Evolutionary conservation across 2,329 filamentous ascomycete species (phyloP).

Genomic region (Aspergillus spinulosporus): DNA sequence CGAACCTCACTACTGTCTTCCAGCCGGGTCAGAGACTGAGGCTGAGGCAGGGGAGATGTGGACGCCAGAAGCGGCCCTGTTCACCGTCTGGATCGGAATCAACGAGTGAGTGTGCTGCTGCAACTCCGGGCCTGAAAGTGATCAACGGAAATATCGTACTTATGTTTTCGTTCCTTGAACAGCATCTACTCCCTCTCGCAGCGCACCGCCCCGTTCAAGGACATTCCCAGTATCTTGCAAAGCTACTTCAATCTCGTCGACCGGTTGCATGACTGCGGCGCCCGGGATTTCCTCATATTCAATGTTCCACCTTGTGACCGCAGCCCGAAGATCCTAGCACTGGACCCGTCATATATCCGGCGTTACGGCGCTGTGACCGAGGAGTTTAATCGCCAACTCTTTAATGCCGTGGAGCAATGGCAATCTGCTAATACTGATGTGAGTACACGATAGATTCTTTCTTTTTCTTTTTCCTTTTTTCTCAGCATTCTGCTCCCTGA

Average conservation of each 20-base stretch:
- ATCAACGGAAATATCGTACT: neutral
- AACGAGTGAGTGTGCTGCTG: neutral
- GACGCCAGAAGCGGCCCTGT: neutral
- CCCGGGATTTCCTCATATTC: conserved; percentile 3
- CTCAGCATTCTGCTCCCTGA: neutral
- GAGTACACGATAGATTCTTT: neutral
- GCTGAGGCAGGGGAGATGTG: neutral
- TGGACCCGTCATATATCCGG: no score
- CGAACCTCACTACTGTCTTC: neutral
- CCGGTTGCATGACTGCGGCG: conserved; percentile 8
- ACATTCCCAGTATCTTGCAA: neutral
- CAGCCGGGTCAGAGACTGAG: neutral
- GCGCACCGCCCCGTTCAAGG: neutral
- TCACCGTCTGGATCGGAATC: neutral
- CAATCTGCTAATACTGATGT: neutral
- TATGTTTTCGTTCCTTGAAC: neutral
- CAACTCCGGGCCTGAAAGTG: neutral
- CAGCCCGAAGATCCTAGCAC: conserved; percentile 1
- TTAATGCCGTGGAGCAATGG: neutral
- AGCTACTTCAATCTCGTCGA: conserved; percentile 4
- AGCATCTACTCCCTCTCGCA: neutral
- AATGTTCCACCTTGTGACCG: conserved; percentile 10
- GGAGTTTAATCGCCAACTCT: neutral
- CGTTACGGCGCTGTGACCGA: neutral
- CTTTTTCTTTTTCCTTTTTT: no score